These are phyloP conservation scores for Epichloe sp. DNA, from an alignment of 2,329 filamentous ascomycete genomes.

Conservation along the genomic window DNA sequence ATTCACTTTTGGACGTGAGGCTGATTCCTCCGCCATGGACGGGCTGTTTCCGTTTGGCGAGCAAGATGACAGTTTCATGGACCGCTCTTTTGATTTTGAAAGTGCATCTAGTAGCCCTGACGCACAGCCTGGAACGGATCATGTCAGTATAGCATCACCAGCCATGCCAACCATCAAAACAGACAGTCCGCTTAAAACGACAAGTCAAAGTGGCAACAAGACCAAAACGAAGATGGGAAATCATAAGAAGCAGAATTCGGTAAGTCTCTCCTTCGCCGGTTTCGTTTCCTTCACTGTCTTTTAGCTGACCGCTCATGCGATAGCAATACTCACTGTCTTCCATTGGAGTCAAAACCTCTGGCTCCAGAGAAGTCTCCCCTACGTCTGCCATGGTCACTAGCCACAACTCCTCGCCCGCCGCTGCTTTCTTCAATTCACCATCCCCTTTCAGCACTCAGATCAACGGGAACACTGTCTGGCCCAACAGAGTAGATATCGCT, in stretches of 20 bases:
- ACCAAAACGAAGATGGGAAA: conserved; percentile 12
- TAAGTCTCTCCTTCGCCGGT: conserved; percentile 16
- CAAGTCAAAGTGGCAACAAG: conserved; percentile 10
- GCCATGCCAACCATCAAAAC: conserved; percentile 28
- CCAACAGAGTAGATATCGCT: conserved; percentile 16
- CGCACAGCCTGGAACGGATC: conserved; percentile 13
- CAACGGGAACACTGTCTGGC: conserved; percentile 23
- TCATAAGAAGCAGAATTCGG: conserved; percentile 29
- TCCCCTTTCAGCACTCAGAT: conserved; percentile 27
- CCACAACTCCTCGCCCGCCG: conserved; percentile 37
- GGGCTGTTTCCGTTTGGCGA: conserved; percentile 19
- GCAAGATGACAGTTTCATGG: conserved; percentile 31
- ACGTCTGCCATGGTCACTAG: conserved; percentile 37
- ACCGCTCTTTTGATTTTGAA: conserved; percentile 42
- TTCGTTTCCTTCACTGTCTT: neutral
- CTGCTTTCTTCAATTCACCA: conserved; percentile 32
- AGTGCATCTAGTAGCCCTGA: conserved; percentile 45
- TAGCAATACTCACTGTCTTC: conserved; percentile 40
- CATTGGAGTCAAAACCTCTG: conserved; percentile 31
- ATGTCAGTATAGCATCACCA: conserved; percentile 27
- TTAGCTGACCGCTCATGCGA: conserved; percentile 16
- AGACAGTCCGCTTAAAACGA: conserved; percentile 15
- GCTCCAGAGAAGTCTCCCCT: conserved; percentile 42
- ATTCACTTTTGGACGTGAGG: conserved; percentile 21
- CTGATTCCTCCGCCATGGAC: conserved; percentile 14